Conservation (phyloP, 495 filamentous ascomycete species). For the Staphylotrichum longicolle region DNA sequence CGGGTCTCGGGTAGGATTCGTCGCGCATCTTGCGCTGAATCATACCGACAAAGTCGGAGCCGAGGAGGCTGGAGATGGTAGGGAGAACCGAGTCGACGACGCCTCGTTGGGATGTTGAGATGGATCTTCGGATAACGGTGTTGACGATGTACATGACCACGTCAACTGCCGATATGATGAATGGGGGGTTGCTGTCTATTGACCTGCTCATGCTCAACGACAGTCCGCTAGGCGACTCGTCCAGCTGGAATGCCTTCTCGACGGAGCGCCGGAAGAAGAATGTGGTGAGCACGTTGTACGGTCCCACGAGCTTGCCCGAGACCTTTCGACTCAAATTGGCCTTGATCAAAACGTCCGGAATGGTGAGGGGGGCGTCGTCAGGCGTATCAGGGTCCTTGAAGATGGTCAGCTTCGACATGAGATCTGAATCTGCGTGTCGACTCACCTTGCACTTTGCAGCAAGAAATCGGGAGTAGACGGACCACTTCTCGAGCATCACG, state of each 20-base stretch:
- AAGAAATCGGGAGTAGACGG: slow-evolving; percentile 85
- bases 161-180: slow-evolving; percentile 92
- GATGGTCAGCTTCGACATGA: neutral
- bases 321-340: slow-evolving; percentile 78
- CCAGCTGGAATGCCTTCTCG: slow-evolving; percentile 97
- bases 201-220: slow-evolving; percentile 67
- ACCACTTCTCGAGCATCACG: slow-evolving; percentile 90
- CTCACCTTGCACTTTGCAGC: slow-evolving; percentile 77
- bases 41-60: slow-evolving; percentile 93
- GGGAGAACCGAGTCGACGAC: slow-evolving; percentile 76
- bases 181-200: slow-evolving; percentile 72
- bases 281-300: slow-evolving; percentile 84
- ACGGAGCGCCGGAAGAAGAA: slow-evolving; percentile 97
- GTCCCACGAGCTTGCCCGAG: slow-evolving; percentile 62
- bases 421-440: neutral
- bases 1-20: slow-evolving; percentile 78
- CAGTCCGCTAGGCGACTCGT: slow-evolving; percentile 81
- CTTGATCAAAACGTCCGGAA: slow-evolving; percentile 69
- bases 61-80: slow-evolving; percentile 78
- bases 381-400: slow-evolving; percentile 43
- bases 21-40: slow-evolving; percentile 96
- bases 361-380: slow-evolving; percentile 47
- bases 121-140: slow-evolving; percentile 77
- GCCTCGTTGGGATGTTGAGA: slow-evolving; percentile 76
- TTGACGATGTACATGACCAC: slow-evolving; percentile 99